Evolutionary conservation across 2,329 filamentous ascomycete genomes (phyloP), one percentile per base, ranked within the genome.

Genomic region (Phyllosticta citrichinensis): DNA sequence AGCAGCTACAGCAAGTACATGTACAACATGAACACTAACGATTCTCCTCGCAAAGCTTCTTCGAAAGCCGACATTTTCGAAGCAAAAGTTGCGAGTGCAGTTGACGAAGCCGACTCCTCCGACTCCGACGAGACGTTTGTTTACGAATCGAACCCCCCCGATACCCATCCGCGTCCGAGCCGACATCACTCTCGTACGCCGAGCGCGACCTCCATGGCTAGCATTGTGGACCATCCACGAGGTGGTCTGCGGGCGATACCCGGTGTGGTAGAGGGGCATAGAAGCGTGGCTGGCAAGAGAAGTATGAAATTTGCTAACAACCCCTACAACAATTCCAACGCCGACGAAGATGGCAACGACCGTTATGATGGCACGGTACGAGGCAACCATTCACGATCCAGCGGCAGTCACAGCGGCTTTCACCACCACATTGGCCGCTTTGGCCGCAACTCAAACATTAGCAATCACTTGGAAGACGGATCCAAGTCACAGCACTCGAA

Each of bases 41-140:
- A 66, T 63, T 68, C 65, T 64, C 66, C 68, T 59, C 72, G 70
- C 62, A 74, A 81, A 87, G 90, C 87, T 63, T 94, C 91, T 17
- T 96, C 92, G 63, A 97, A 97, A 78, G 93, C 94, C 71, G 94
- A 99, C 75, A 91, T 97, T 57, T 99, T 99, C 72, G 94, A 97
- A 77, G 91, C 92, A 66, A 96, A 96, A 71, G 91, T 99, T 66
- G 93, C 93, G 57, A 97, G 87, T 72, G 93, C 93, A 9, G 91
- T 99, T 58, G 93, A 97, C 71, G 92, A 97, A 73, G 91, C 91
- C 53, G 89, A 97, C 73, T 96, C 93, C 12, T 97, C 93, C 6
- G 94, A 99, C 73, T 97, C 93, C 1, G 94, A 97, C 69, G 94
- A 97, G 75, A 97, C 94, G 0, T 99, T 97, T 74, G 94, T 99